These are phyloP conservation scores for Pelargonium myrrhifolium DNA, from an alignment of 441 rosid genomes.

Conservation along the genomic window DNA sequence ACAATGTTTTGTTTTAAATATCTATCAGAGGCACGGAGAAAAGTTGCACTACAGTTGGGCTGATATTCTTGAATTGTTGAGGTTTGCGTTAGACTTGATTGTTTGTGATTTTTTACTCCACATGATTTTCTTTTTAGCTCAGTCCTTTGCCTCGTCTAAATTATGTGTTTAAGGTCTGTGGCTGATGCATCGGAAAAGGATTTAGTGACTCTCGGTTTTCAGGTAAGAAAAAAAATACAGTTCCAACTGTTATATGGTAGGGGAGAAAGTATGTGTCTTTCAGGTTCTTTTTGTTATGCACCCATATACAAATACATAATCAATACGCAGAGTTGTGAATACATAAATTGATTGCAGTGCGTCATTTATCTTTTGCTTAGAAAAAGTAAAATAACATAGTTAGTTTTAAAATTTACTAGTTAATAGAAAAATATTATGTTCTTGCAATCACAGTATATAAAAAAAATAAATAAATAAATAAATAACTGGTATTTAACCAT, in stretches of 20 bases:
- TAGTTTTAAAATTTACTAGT: background rate
- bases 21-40: slow-evolving; percentile 87
- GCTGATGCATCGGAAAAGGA: slow-evolving; percentile 95
- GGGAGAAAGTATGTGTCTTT: background rate
- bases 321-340: background rate
- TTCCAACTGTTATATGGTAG: background rate
- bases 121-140: slow-evolving; percentile 14
- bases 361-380: too few relatives aligned
- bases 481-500: background rate
- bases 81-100: slow-evolving; percentile 38
- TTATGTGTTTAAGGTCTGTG: slow-evolving; percentile 56
- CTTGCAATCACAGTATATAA: too few relatives aligned
- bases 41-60: slow-evolving; percentile 82
- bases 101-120: slow-evolving; percentile 6
- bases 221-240: slow-evolving; percentile 44
- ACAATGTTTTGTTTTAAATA: slow-evolving; percentile 17
- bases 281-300: background rate
- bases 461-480: too few relatives aligned
- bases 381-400: too few relatives aligned
- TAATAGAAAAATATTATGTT: background rate
- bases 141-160: slow-evolving; percentile 15
- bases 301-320: background rate
- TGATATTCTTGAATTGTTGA: slow-evolving; percentile 80
- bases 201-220: slow-evolving; percentile 84
- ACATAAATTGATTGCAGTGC: background rate